These are phyloP conservation scores for Geotrichum carabidarum DNA, from an alignment of 1,139 yeast species.

Conservation along the genomic window DNA sequence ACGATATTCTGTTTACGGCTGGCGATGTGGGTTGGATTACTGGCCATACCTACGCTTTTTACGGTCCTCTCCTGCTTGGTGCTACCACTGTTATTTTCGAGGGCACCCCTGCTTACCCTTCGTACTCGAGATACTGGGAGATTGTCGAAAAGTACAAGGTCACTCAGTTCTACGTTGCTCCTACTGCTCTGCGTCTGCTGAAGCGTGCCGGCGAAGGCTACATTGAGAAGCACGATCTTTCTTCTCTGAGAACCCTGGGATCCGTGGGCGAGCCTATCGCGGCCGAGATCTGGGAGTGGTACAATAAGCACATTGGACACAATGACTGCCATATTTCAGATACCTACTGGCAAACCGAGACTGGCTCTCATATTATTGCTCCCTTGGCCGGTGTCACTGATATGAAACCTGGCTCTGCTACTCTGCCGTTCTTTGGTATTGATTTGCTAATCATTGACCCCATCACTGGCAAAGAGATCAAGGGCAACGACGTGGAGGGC, in stretches of 20 bases:
- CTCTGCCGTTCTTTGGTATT: slow-evolving; percentile 93
- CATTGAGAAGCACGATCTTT: slow-evolving; percentile 78
- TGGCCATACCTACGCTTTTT: slow-evolving; percentile 93
- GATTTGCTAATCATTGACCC: slow-evolving; percentile 90
- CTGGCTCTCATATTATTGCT: slow-evolving; percentile 93
- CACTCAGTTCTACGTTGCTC: slow-evolving; percentile 96
- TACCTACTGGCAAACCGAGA: slow-evolving; percentile 98
- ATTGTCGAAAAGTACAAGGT: slow-evolving; percentile 89
- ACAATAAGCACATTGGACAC: slow-evolving; percentile 85
- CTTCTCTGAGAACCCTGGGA: slow-evolving; percentile 90
- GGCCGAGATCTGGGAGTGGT: slow-evolving; percentile 99
- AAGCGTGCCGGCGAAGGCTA: slow-evolving; percentile 94
- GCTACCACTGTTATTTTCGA: slow-evolving; percentile 89
- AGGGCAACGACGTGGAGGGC: slow-evolving; percentile 93
- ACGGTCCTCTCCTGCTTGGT: slow-evolving; percentile 88
- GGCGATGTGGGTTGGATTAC: slow-evolving; percentile 99
- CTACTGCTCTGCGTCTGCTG: slow-evolving; percentile 92
- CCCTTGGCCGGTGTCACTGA: slow-evolving; percentile 94
- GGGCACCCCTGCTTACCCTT: slow-evolving; percentile 97
- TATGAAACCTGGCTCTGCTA: slow-evolving; percentile 95
- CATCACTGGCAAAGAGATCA: slow-evolving; percentile 73
- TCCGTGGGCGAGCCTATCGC: slow-evolving; percentile 99
- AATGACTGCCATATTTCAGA: slow-evolving; percentile 81
- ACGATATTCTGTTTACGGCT: slow-evolving; percentile 89
- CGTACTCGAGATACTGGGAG: slow-evolving; percentile 95